A percentile compares a stretch with the other conserved stretches of the same genome.
Conservation (phyloP, 805 yeast species). For the Candida ponderosae region DNA sequence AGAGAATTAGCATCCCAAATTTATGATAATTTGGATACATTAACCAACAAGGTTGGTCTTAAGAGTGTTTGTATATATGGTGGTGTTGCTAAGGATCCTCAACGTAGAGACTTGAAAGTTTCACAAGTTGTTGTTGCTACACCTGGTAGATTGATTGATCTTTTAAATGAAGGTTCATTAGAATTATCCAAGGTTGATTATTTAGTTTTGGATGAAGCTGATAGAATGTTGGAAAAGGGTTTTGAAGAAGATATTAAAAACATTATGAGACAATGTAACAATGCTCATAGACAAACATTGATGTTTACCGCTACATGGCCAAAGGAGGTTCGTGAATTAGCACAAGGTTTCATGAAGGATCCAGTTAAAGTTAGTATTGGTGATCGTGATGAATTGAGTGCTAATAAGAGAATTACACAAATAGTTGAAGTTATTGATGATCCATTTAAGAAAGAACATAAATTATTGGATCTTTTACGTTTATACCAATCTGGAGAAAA, state of each 20-base stretch:
- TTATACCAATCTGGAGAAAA: constrained; percentile 65
- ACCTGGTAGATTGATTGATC: constrained; percentile 94
- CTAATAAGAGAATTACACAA: constrained; percentile 91
- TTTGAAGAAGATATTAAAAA: constrained; percentile 92
- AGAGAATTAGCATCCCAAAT: constrained; percentile 96
- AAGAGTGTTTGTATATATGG: constrained; percentile 87
- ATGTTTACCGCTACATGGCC: constrained; percentile 99
- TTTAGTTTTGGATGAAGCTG: constrained; percentile 94
- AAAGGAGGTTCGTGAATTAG: constrained; percentile 92
- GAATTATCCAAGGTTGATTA: constrained; percentile 61
- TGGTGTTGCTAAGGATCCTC: constrained; percentile 95
- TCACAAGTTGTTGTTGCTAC: constrained; percentile 90
- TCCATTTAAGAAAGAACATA: constrained; percentile 70
- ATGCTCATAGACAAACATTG: constrained; percentile 67
- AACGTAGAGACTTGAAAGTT: constrained; percentile 56
- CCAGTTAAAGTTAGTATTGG: constrained; percentile 94
- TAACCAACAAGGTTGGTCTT: constrained; percentile 54
- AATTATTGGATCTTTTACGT: constrained; percentile 60
- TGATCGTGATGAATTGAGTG: constrained; percentile 87
- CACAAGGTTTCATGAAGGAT: constrained; percentile 68
- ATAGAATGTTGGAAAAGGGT: constrained; percentile 97
- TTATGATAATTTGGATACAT: constrained; percentile 65
- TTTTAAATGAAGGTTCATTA: constrained; percentile 81
- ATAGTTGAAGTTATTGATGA: constrained; percentile 90
- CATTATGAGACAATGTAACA: constrained; percentile 58